These are phyloP conservation scores for Trichosporon ovoides DNA, from an alignment of 1,284 basidiomycete species.

Conservation along the genomic window DNA sequence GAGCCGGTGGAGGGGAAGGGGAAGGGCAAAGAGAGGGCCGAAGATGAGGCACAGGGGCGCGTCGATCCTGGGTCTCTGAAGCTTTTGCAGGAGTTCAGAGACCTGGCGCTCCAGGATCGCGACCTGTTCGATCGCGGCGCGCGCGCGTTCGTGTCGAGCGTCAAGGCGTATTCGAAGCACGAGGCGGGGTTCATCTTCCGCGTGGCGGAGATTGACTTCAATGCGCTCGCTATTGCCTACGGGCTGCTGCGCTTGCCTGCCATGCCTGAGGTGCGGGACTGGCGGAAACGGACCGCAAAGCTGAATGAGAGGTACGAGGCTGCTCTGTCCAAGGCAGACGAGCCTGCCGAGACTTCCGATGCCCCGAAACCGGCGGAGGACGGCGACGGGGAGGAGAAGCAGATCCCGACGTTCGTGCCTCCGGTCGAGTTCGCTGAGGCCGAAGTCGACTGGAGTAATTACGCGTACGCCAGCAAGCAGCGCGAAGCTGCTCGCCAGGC, in stretches of 20 bases:
- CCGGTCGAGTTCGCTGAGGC: conserved; percentile 63
- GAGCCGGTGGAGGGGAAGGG: too few relatives aligned
- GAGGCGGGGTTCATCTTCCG: conserved; percentile 96
- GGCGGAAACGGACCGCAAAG: conserved; percentile 38
- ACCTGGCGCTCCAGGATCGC: conserved; percentile 61
- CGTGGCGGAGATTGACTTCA: conserved; percentile 73
- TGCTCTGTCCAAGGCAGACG: background rate
- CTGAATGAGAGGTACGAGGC: conserved; percentile 24
- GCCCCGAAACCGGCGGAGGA: conserved; percentile 4
- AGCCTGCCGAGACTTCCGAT: background rate
- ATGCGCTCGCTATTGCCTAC: conserved; percentile 77
- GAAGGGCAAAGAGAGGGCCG: too few relatives aligned
- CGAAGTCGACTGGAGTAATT: conserved; percentile 70
- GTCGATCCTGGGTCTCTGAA: conserved; percentile 33
- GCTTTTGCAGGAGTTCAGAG: conserved; percentile 50
- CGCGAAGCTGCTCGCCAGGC: conserved; percentile 72
- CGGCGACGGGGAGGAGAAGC: conserved; percentile 16
- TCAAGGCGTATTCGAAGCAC: conserved; percentile 91
- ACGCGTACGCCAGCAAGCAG: conserved; percentile 68
- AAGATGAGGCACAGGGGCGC: background rate
- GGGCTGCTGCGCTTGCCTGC: conserved; percentile 84
- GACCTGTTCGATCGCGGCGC: conserved; percentile 71
- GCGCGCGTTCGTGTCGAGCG: conserved; percentile 88
- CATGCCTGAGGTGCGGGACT: conserved; percentile 84
- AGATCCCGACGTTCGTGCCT: conserved; percentile 11